Evolutionary conservation across 148 eudicot genomes (phyloP).

Genomic region (Heliosperma pusillum): DNA sequence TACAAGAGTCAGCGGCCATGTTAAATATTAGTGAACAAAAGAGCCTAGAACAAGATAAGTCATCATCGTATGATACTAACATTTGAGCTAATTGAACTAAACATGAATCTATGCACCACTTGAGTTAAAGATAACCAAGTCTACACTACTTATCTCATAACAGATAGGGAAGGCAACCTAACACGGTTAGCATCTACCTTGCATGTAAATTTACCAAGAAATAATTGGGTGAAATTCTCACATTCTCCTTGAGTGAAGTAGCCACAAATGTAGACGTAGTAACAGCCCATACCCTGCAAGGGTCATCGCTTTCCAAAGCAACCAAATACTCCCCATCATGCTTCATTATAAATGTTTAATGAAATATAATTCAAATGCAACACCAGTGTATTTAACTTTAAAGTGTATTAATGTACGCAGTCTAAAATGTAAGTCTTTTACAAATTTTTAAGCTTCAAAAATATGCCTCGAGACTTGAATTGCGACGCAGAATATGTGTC

Average conservation of each 20-base stretch:
- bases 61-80: background rate
- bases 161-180: background rate
- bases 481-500: no score
- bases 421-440: conserved; percentile 88
- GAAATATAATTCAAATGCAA: background rate
- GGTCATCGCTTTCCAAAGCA: conserved; percentile 76
- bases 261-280: conserved; percentile 47
- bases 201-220: background rate
- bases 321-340: conserved; percentile 83
- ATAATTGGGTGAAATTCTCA: conserved; percentile 29
- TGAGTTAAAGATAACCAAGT: background rate
- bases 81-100: background rate
- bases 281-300: conserved; percentile 89
- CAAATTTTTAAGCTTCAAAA: conserved; percentile 59
- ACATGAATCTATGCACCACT: conserved; percentile 1
- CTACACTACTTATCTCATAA: background rate
- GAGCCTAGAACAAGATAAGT: background rate
- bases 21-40: conserved; percentile 1
- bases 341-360: conserved; percentile 41
- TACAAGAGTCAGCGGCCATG: conserved; percentile 5
- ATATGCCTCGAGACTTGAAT: no score
- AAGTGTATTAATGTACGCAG: conserved; percentile 5
- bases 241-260: conserved; percentile 63
- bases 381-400: background rate
- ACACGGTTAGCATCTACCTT: background rate